A percentile compares a stretch with the other conserved stretches of the same genome.
Evolutionary conservation across 2,329 filamentous ascomycete genomes (phyloP).

Genomic region (Fusarium sp.): DNA sequence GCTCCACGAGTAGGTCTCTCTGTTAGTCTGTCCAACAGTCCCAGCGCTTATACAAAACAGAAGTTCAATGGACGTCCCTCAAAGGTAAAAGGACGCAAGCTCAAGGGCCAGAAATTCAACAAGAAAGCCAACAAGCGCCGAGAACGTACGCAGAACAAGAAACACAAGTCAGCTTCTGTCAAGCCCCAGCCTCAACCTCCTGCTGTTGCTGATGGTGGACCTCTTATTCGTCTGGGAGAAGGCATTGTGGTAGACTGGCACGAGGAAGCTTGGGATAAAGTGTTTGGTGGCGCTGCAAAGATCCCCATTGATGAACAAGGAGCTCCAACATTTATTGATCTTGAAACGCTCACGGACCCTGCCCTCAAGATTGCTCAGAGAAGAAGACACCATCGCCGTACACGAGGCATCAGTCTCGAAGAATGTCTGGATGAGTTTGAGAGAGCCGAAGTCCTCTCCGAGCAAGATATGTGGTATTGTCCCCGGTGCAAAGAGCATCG

Average conservation of each 20-base stretch:
- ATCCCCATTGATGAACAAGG: slow-evolving; percentile 62
- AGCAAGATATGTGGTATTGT: slow-evolving; percentile 98
- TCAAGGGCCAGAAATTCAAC: slow-evolving; percentile 56
- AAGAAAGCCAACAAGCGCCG: slow-evolving; percentile 60
- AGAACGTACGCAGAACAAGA: slow-evolving; percentile 55
- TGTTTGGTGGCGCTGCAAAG: slow-evolving; percentile 67
- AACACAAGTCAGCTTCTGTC: slow-evolving; percentile 46
- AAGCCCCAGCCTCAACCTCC: slow-evolving; percentile 51
- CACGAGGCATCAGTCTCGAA: slow-evolving; percentile 79
- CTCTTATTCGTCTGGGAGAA: slow-evolving; percentile 82
- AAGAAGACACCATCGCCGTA: slow-evolving; percentile 64
- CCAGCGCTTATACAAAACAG: slow-evolving; percentile 7
- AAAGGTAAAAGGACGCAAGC: slow-evolving; percentile 57
- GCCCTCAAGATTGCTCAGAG: slow-evolving; percentile 72
- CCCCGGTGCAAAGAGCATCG: slow-evolving; percentile 94
- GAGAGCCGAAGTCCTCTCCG: slow-evolving; percentile 90
- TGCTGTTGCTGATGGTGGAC: slow-evolving; percentile 59
- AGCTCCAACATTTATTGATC: slow-evolving; percentile 62
- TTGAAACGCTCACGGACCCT: slow-evolving; percentile 66
- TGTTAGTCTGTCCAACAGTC: not conserved
- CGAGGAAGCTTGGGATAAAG: slow-evolving; percentile 71
- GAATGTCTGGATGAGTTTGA: slow-evolving; percentile 96
- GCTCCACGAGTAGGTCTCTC: slow-evolving; percentile 40
- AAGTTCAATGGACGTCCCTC: slow-evolving; percentile 35
- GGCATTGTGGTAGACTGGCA: slow-evolving; percentile 89